Evolutionary conservation across 176 grass and related monocot species (phyloP).

Genomic region (Alloteropsis semialata): DNA sequence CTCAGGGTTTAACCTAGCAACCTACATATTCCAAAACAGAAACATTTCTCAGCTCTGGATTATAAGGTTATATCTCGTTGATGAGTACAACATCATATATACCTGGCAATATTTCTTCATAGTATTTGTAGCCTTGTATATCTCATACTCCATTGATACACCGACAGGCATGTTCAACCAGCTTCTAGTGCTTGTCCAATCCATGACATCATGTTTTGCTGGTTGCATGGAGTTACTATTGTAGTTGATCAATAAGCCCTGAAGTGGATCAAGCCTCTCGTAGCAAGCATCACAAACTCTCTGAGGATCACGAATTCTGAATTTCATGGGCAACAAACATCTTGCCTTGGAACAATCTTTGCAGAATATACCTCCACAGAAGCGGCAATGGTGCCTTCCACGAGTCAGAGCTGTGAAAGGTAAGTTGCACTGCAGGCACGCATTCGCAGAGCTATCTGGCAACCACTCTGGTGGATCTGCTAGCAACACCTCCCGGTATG

Average conservation of each 20-base stretch:
- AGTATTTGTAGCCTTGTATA: constrained; percentile 83
- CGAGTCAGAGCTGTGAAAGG: constrained; percentile 75
- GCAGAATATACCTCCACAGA: constrained; percentile 93
- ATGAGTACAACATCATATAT: constrained; percentile 1
- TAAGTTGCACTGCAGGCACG: constrained; percentile 68
- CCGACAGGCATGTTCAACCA: constrained; percentile 89
- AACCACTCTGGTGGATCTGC: constrained; percentile 85
- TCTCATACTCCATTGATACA: constrained; percentile 89
- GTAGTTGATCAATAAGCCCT: constrained; percentile 75
- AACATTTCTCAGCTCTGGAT: constrained; percentile 23
- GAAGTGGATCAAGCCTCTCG: constrained; percentile 77
- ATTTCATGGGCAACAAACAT: constrained; percentile 86
- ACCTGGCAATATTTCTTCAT: constrained; percentile 87
- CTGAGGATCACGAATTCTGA: constrained; percentile 67
- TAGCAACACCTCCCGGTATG: constrained; percentile 56
- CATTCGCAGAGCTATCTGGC: constrained; percentile 63
- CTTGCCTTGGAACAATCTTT: constrained; percentile 72
- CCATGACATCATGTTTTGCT: constrained; percentile 92
- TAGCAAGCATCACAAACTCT: constrained; percentile 92
- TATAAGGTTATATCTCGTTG: constrained; percentile 1
- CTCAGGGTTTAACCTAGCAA: constrained; percentile 87
- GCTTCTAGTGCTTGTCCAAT: constrained; percentile 86
- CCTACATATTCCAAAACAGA: constrained; percentile 50
- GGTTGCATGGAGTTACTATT: constrained; percentile 82
- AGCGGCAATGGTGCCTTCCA: constrained; percentile 90